A percentile compares a stretch with the other conserved stretches of the same genome.
Conservation (phyloP, 2,329 filamentous ascomycete species). For the Didymella exigua region DNA sequence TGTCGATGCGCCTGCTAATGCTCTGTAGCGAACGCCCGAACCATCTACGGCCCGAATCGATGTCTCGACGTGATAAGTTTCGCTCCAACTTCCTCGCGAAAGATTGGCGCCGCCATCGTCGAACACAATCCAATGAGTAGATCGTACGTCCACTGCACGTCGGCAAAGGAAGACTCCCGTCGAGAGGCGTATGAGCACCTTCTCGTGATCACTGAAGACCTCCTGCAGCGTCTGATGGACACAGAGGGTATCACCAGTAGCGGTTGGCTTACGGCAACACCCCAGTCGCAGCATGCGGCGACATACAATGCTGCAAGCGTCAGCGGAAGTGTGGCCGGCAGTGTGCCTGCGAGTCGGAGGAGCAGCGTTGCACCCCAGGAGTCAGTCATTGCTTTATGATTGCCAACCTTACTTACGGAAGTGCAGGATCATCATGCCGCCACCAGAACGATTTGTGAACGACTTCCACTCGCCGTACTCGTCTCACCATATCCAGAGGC, state of each 20-base stretch:
- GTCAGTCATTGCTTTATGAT: constrained; percentile 19
- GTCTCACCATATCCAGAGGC: constrained; percentile 28
- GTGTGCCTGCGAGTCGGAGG: constrained; percentile 29
- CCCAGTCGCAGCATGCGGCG: constrained; percentile 41
- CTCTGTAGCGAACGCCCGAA: constrained; percentile 38
- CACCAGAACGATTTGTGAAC: constrained; percentile 21
- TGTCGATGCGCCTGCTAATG: neutral
- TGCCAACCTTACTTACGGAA: neutral
- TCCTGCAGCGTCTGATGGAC: constrained; percentile 41
- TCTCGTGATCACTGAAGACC: constrained; percentile 45
- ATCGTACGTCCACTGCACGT: constrained; percentile 44
- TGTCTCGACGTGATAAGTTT: constrained; percentile 46
- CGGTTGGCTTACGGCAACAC: constrained; percentile 45
- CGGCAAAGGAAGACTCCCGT: constrained; percentile 40
- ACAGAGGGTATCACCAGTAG: constrained; percentile 42
- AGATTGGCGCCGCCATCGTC: constrained; percentile 45
- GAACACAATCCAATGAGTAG: constrained; percentile 45
- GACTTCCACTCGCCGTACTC: constrained; percentile 28
- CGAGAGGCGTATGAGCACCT: constrained; percentile 42
- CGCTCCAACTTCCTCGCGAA: constrained; percentile 41
- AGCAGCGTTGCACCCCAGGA: constrained; percentile 37
- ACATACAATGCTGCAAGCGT: constrained; percentile 28
- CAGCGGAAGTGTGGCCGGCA: constrained; percentile 21
- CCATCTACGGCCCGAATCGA: constrained; percentile 45
- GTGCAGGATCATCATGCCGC: constrained; percentile 3